Percentiles rank a stretch among this genome's conserved stretches.
These are phyloP conservation scores for Geosmithia morbida DNA, from an alignment of 2,329 filamentous ascomycete genomes.

Conservation along the genomic window DNA sequence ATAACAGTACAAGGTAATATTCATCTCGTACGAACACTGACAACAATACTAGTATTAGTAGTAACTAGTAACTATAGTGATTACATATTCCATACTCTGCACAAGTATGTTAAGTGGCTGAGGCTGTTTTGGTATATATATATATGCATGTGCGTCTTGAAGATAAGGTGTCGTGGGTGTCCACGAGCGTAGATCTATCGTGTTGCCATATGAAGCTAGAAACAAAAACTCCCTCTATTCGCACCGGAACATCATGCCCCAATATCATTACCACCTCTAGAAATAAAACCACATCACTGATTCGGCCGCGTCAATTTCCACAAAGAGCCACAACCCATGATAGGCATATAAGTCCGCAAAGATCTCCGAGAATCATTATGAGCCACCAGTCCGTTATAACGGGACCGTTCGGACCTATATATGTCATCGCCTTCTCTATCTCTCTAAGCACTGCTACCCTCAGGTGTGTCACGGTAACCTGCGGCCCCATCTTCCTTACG, in stretches of 20 bases:
- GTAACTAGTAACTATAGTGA: neutral
- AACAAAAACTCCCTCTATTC: neutral
- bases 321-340: too few relatives aligned
- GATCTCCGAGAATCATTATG: too few relatives aligned
- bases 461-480: slow-evolving; percentile 1
- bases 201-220: neutral
- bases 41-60: neutral
- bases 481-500: slow-evolving; percentile 7
- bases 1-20: too few relatives aligned
- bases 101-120: neutral
- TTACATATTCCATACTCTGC: neutral
- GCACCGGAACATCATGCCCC: too few relatives aligned
- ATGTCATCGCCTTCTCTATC: neutral
- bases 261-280: too few relatives aligned
- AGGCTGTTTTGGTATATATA: too few relatives aligned
- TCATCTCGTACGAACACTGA: too few relatives aligned
- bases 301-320: too few relatives aligned
- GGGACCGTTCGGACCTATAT: neutral
- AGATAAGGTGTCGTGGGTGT: neutral
- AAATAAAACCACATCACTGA: too few relatives aligned
- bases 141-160: neutral
- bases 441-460: neutral
- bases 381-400: neutral
- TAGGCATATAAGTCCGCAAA: too few relatives aligned
- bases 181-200: neutral